Percentiles rank a stretch among this genome's conserved stretches.
Conservation (phyloP, 1,284 basidiomycete genomes). For the Melampsora larici-populina region DNA sequence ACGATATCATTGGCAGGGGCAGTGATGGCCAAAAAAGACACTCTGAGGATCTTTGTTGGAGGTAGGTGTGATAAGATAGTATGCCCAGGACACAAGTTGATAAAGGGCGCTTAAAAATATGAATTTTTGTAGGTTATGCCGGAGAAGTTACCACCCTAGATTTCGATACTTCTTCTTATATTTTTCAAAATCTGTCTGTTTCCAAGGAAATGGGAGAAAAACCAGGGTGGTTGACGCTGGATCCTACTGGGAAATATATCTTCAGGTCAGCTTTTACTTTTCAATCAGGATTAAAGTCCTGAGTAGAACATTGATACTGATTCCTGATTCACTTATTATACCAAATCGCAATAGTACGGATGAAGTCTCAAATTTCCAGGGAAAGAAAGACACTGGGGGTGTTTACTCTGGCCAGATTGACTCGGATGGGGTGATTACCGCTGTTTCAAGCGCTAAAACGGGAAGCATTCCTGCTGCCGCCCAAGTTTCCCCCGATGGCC, state of each 20-base stretch:
- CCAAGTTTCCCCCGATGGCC: not conserved
- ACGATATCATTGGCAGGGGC: not conserved
- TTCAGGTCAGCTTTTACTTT: not conserved
- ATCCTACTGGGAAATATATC: conserved; percentile 3
- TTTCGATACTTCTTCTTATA: conserved; percentile 1
- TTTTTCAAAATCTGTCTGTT: not conserved
- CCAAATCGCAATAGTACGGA: not conserved
- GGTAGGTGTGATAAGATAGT: not conserved
- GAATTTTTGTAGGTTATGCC: not conserved
- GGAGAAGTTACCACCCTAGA: not conserved
- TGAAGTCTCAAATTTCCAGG: not conserved
- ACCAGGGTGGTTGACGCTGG: not conserved
- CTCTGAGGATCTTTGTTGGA: not conserved
- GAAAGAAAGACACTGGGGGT: conserved; percentile 1
- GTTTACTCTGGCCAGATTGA: conserved; percentile 8
- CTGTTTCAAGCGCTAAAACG: not conserved
- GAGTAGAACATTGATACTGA: too few species aligned
- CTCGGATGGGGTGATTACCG: not conserved
- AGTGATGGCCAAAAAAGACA: not conserved
- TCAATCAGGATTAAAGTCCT: too few species aligned
- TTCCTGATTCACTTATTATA: too few species aligned
- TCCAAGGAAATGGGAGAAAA: not conserved
- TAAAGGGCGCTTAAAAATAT: too few species aligned
- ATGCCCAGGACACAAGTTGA: too few species aligned
- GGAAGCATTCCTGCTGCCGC: not conserved